Base-by-base conservation (phyloP, 225 moss, liverwort and hornwort genomes). In the Bryoerythrophyllum caledonicum region DNA sequence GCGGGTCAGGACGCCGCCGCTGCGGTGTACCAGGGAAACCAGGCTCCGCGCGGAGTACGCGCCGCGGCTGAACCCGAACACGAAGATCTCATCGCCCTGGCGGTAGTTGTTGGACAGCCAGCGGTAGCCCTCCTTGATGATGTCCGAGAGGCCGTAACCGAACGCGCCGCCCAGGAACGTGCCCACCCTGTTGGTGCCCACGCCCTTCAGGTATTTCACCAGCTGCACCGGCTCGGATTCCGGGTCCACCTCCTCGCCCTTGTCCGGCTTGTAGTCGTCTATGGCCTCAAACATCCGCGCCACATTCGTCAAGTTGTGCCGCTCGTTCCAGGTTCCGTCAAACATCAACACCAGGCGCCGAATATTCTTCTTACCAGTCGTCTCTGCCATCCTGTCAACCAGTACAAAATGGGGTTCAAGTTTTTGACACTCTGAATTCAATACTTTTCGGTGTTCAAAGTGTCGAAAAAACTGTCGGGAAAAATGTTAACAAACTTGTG, bases 331-430 rank as follows among this genome's bases (percentile, higher is more conserved):
- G 9, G 81, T 85, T 12, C 81, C 81, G 40, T 85, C 81, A 41
- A 85, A 85, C 77, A 81, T 74, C 67, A 85, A 24, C 61, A 85
- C 84, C 59, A 84, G 78, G 61, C 81, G 84, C 48, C 84, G 84
- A 26, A 49, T n/a, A 30, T 30, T 30, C 62, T 46, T 19, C 35
- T 44, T 44, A 14, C 14, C 4, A 14, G 13, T 38, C 5, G 34
- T 73, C 61, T 26, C 79, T 59, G 74, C 8, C 84, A 84, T 84
- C 71, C 81, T 84, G 73, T 37, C 12, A n/a, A 4, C 60, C 59
- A 26, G 41, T 5, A 56, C 25, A 57, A 10, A 10, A 20, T 32
- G 34, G 34, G 34, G 34, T 34, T 34, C 34, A 34, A 6, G 34
- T 34, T 6, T 6, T 6, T 6, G 34, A 34, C 34, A 34, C 34